These are phyloP conservation scores for Pythium angustatum DNA, from an alignment of 352 stramenopile genomes.

Conservation along the genomic window DNA sequence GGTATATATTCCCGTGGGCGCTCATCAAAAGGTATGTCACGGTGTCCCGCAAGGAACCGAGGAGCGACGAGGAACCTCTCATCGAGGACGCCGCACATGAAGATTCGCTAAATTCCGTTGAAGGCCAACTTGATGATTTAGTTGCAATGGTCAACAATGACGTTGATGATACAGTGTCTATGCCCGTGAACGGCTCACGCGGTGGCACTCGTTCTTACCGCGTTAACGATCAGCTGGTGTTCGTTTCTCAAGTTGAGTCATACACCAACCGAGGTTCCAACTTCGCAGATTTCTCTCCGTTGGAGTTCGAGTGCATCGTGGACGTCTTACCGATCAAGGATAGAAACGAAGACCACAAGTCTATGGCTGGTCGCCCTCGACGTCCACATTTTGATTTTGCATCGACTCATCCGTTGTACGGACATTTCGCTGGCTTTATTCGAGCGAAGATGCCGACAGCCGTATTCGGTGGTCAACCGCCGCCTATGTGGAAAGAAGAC, in stretches of 20 bases:
- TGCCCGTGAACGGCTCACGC: neutral
- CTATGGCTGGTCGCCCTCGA: too few species aligned
- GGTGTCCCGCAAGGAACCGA: neutral
- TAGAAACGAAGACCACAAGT: too few species aligned
- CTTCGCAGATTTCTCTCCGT: neutral
- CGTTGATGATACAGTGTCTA: neutral
- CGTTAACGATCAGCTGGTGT: neutral
- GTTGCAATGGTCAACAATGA: neutral
- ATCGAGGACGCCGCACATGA: neutral
- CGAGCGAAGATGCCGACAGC: too few species aligned
- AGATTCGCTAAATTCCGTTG: too few species aligned
- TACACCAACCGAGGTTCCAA: neutral
- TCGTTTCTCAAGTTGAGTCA: constrained; percentile 2
- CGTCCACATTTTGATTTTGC: too few species aligned
- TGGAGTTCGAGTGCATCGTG: constrained; percentile 15
- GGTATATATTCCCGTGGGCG: constrained; percentile 9
- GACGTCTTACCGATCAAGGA: too few species aligned
- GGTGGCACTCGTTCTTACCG: neutral
- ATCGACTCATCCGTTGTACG: too few species aligned
- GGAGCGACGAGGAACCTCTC: neutral
- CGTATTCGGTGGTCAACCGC: too few species aligned
- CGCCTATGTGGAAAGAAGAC: constrained; percentile 11
- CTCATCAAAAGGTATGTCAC: neutral
- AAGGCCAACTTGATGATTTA: neutral
- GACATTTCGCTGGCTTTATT: too few species aligned